Percentiles rank a stretch among this genome's conserved stretches.
Conservation (phyloP, 176 grass and related monocot species). For the Raddia guianensis region DNA sequence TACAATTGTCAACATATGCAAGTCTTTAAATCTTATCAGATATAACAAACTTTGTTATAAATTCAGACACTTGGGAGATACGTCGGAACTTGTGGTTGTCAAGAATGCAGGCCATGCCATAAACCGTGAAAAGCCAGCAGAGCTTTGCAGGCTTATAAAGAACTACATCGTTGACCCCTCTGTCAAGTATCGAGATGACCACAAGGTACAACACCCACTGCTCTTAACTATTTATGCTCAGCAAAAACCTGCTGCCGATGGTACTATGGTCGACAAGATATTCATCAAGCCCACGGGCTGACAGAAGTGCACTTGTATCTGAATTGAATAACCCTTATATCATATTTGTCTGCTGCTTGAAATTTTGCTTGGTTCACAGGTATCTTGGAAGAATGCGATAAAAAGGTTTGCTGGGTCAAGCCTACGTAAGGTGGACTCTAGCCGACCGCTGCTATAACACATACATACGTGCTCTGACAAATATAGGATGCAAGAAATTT, state of each 20-base stretch:
- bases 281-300: background rate
- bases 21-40: conserved; percentile 9
- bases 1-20: background rate
- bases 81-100: conserved; percentile 58
- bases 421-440: conserved; percentile 61
- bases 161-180: conserved; percentile 51
- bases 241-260: background rate
- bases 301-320: background rate
- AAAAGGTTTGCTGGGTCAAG: conserved; percentile 52
- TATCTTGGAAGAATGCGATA: conserved; percentile 56
- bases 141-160: conserved; percentile 70
- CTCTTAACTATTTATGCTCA: background rate
- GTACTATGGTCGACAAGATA: background rate
- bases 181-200: conserved; percentile 45
- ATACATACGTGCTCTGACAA: background rate
- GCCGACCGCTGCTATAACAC: conserved; percentile 47
- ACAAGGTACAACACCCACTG: conserved; percentile 42
- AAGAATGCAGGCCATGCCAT: conserved; percentile 86
- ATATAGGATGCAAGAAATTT: background rate
- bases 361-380: conserved; percentile 43
- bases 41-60: conserved; percentile 32
- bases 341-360: background rate
- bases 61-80: conserved; percentile 86
- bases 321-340: background rate
- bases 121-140: conserved; percentile 77